phyloP scores from a whole-genome alignment of 192 early-diverging fungal genomes.

The Coemansia aciculifera region DNA sequence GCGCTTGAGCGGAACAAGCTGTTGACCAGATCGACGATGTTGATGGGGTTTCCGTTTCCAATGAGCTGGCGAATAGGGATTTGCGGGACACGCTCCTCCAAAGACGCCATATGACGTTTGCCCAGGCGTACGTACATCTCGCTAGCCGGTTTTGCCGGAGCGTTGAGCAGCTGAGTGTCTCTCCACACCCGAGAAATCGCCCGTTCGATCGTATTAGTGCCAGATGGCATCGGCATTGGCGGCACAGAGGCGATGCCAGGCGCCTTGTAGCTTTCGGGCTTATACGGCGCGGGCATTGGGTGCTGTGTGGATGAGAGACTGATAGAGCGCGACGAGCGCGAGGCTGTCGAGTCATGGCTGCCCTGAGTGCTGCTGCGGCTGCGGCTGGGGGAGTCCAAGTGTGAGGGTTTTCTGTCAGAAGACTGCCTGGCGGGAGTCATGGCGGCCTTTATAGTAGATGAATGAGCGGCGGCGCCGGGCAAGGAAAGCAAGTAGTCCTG shows the following conservation, averaged over 20 bases:
- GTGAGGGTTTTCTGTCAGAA: not conserved
- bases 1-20: conserved; percentile 39
- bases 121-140: conserved; percentile 37
- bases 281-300: not conserved
- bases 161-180: conserved; percentile 2
- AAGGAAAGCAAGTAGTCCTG: conserved; percentile 32
- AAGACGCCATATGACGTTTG: conserved; percentile 27
- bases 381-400: conserved; percentile 13
- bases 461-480: conserved; percentile 17
- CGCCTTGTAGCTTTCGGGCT: not conserved
- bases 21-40: conserved; percentile 37
- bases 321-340: conserved; percentile 23
- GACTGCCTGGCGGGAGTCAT: conserved; percentile 6
- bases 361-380: conserved; percentile 36
- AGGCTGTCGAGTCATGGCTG: conserved; percentile 30
- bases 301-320: conserved; percentile 17
- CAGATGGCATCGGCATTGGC: not conserved
- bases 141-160: conserved; percentile 27
- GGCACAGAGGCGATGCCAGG: not conserved
- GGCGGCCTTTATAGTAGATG: not conserved
- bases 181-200: conserved; percentile 27
- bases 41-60: conserved; percentile 16
- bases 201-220: conserved; percentile 16
- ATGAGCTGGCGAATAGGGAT: conserved; percentile 33
- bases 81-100: conserved; percentile 44